Evolutionary conservation across 2,329 filamentous ascomycete genomes (phyloP).

Genomic region (Neonectria magnoliae): DNA sequence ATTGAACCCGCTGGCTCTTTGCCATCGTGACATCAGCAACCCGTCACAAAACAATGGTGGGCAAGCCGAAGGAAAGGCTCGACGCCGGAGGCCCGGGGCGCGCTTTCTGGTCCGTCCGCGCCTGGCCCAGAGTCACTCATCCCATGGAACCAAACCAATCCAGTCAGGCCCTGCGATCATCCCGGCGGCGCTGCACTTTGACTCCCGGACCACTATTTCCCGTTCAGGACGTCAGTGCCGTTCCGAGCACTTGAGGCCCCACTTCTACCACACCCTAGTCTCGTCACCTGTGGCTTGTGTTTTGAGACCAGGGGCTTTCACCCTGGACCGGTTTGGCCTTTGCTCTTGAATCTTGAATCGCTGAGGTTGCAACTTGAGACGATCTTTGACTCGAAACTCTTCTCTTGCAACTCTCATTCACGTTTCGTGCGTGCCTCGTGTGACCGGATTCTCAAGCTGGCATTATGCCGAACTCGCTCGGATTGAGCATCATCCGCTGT

Average conservation of each 20-base stretch:
- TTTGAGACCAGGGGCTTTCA: slow-evolving; percentile 32
- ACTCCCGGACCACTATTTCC: slow-evolving; percentile 40
- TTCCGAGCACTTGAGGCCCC: slow-evolving; percentile 30
- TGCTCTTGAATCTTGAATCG: slow-evolving; percentile 26
- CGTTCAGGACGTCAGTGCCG: slow-evolving; percentile 39
- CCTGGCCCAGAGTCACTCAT: slow-evolving; percentile 16
- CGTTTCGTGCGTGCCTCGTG: slow-evolving; percentile 43
- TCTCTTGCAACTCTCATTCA: slow-evolving; percentile 14
- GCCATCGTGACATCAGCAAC: background rate
- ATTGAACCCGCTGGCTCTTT: background rate
- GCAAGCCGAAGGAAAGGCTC: background rate
- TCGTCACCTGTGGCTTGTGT: slow-evolving; percentile 33
- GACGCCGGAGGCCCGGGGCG: background rate
- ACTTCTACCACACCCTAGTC: slow-evolving; percentile 34
- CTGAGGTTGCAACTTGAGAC: slow-evolving; percentile 37
- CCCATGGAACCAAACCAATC: slow-evolving; percentile 4
- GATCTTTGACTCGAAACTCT: slow-evolving; percentile 40
- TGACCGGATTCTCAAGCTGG: slow-evolving; percentile 59
- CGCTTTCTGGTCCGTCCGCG: slow-evolving; percentile 21
- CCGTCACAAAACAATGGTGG: slow-evolving; percentile 6
- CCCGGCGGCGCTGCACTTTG: slow-evolving; percentile 35
- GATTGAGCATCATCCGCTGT: slow-evolving; percentile 2
- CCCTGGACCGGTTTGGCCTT: slow-evolving; percentile 30
- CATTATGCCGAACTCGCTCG: slow-evolving; percentile 43
- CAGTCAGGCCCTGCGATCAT: slow-evolving; percentile 28